A percentile compares a stretch with the other conserved stretches of the same genome.
These are phyloP conservation scores for Pisolithus marmoratus DNA, from an alignment of 768 basidiomycete genomes.

Conservation along the genomic window DNA sequence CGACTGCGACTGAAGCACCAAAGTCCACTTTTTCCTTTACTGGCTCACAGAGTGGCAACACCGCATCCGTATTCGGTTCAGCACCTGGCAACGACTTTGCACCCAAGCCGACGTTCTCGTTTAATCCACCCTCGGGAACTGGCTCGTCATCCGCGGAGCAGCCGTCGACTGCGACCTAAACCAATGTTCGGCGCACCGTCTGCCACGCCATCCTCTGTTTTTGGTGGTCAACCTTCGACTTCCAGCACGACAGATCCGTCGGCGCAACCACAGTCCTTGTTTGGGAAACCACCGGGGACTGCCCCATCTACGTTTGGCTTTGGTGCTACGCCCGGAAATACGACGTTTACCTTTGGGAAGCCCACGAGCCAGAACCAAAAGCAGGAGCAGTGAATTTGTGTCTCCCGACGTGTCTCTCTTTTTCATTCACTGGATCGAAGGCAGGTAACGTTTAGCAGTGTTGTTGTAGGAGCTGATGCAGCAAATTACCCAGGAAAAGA, in stretches of 20 bases:
- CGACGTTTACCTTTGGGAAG: constrained; percentile 9
- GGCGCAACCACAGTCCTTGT: constrained; percentile 17
- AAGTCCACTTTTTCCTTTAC: not conserved
- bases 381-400: constrained; percentile 25
- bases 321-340: constrained; percentile 9
- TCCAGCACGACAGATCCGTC: constrained; percentile 3
- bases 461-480: too few species aligned
- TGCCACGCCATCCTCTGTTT: constrained; percentile 1
- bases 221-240: constrained; percentile 7
- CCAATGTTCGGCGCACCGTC: constrained; percentile 8
- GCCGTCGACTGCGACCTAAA: too few species aligned
- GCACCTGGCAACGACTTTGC: not conserved
- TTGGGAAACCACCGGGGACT: constrained; percentile 18
- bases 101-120: not conserved
- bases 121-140: too few species aligned
- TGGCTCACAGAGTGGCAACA: constrained; percentile 1
- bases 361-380: constrained; percentile 24
- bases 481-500: too few species aligned
- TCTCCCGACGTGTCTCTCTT: not conserved
- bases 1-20: not conserved
- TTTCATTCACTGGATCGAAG: not conserved
- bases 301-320: constrained; percentile 28
- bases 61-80: constrained; percentile 8
- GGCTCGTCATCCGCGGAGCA: too few species aligned
- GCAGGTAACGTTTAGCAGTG: not conserved